Conservation (phyloP, 495 filamentous ascomycete species). For the Annulohypoxylon maeteangense region DNA sequence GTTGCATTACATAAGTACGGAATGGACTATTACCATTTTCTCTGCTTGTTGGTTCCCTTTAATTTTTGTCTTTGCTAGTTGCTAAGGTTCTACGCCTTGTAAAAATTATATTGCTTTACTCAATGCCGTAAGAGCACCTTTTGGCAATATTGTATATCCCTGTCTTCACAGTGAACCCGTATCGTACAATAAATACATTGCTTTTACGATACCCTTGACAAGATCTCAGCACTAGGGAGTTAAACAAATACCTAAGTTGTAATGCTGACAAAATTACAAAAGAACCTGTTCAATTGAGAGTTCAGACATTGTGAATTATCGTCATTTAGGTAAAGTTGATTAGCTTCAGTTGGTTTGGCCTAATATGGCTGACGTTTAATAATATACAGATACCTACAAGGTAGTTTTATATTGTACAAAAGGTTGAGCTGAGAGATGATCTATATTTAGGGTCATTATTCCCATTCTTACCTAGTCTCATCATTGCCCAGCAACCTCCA, state of each 20-base stretch:
- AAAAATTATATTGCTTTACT: not conserved
- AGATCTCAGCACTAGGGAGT: too few species aligned
- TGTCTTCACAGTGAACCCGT: not conserved
- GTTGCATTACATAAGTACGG: slow-evolving; percentile 19
- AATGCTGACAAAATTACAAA: not conserved
- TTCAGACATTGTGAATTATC: not conserved
- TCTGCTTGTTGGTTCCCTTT: not conserved
- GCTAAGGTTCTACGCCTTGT: not conserved
- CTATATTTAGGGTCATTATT: not conserved
- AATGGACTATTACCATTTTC: slow-evolving; percentile 9
- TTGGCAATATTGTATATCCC: not conserved
- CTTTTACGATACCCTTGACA: not conserved
- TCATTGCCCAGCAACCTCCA: slow-evolving; percentile 34
- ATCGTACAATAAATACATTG: not conserved
- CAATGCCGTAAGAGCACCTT: not conserved
- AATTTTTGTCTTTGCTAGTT: not conserved
- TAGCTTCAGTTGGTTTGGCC: too few species aligned
- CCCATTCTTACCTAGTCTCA: too few species aligned
- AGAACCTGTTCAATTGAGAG: not conserved
- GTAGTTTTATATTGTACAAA: slow-evolving; percentile 15
- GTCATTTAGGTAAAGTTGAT: not conserved
- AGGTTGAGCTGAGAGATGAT: slow-evolving; percentile 22
- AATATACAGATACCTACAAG: slow-evolving; percentile 1
- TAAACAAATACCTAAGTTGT: too few species aligned
- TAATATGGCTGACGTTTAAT: not conserved